Evolutionary conservation across 2,329 filamentous ascomycete species (phyloP).

Genomic region (Ceratocystiopsis sp.): DNA sequence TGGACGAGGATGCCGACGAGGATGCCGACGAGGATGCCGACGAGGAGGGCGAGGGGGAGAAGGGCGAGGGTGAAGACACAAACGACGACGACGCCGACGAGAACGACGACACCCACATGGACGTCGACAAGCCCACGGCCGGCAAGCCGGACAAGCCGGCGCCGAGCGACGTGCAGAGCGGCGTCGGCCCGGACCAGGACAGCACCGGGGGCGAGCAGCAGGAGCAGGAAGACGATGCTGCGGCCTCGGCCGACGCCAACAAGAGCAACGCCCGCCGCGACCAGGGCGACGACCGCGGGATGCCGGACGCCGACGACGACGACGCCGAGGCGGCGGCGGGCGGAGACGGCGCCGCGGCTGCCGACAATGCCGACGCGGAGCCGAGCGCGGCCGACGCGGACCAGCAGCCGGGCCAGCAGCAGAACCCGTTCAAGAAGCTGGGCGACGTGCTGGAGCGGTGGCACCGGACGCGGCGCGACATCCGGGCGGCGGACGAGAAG

Average conservation of each 20-base stretch:
- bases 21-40: constrained; percentile 27
- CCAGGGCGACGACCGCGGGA: constrained; percentile 47
- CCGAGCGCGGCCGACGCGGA: constrained; percentile 18
- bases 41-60: constrained; percentile 18
- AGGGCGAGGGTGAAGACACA: constrained; percentile 22
- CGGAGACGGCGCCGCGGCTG: constrained; percentile 41
- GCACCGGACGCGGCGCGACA: constrained; percentile 78
- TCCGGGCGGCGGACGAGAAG: constrained; percentile 39
- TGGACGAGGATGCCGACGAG: constrained; percentile 25
- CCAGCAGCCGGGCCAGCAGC: constrained; percentile 14
- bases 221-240: constrained; percentile 4
- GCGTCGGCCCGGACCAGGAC: constrained; percentile 47
- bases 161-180: constrained; percentile 45
- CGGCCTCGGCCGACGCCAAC: constrained; percentile 24
- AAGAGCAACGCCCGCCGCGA: constrained; percentile 42
- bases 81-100: constrained; percentile 25
- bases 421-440: constrained; percentile 79
- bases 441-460: constrained; percentile 85
- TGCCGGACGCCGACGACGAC: constrained; percentile 46
- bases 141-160: constrained; percentile 44
- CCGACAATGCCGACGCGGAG: constrained; percentile 22
- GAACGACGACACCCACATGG: constrained; percentile 24
- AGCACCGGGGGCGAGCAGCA: constrained; percentile 19
- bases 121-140: constrained; percentile 11
- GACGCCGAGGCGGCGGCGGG: constrained; percentile 35